Percentiles rank a stretch among this genome's conserved stretches.
Conservation (phyloP, 306 rosid genomes). For the Acacia acuminata region DNA sequence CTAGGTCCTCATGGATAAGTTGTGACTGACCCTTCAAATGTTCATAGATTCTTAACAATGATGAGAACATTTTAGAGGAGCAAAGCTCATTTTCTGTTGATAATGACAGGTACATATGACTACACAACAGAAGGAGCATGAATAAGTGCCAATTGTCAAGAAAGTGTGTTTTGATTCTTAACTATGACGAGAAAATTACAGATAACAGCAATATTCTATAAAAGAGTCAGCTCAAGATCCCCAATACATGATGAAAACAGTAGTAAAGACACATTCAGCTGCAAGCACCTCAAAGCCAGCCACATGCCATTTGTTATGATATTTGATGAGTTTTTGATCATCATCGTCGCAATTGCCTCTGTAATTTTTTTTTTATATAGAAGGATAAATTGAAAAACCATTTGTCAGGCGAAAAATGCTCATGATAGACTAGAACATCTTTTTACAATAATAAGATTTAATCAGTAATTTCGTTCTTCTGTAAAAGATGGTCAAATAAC, state of each 20-base stretch:
- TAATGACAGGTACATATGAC: background rate
- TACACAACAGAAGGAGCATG: background rate
- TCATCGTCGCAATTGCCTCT: constrained; percentile 72
- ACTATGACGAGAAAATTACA: background rate
- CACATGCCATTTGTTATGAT: background rate
- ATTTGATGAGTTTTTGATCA: constrained; percentile 29
- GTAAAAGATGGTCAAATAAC: background rate
- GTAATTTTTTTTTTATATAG: background rate
- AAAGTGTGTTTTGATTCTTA: background rate
- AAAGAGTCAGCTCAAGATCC: constrained; percentile 26
- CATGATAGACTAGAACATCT: constrained; percentile 3
- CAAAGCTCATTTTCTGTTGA: background rate
- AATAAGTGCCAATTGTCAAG: background rate
- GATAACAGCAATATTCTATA: constrained; percentile 4
- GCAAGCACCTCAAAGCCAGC: constrained; percentile 26
- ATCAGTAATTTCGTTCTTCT: background rate
- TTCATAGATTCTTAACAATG: background rate
- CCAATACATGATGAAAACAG: constrained; percentile 23
- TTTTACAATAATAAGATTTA: background rate
- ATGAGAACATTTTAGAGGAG: background rate
- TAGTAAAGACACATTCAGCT: constrained; percentile 12
- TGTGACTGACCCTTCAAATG: background rate
- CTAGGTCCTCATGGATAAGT: too few relatives aligned
- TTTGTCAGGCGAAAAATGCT: constrained; percentile 3
- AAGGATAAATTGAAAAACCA: constrained; percentile 14